Base-by-base conservation (phyloP, 23 red algal genomes). In the Gracilaria gracilis region DNA sequence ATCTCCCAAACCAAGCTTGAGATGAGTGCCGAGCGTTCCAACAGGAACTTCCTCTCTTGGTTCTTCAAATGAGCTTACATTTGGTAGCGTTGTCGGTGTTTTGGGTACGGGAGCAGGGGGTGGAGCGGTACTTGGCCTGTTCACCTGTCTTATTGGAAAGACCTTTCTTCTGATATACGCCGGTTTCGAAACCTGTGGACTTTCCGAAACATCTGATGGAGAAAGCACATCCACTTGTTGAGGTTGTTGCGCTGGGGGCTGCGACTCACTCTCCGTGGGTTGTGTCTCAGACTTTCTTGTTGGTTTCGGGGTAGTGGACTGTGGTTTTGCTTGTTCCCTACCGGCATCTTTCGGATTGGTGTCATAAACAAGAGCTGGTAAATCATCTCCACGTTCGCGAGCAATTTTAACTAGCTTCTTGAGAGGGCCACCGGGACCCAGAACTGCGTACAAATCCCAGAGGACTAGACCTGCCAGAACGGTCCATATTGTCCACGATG, bases 351-450 rank as follows among this genome's bases (percentile, higher is more conserved):
- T 50, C 19, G 95, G 95, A 67, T 93, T 87, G 24, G 95, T 98
- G 58, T 98, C 95, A 80, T 98, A 98, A 13, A 98, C 95, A 25
- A 98, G 81, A 36, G 95, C 89, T 1, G 95, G 95, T 32, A 98
- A 82, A 27, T 70, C 54, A 74, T 93, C 89, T n/a, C 73, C 88
- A 9, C 95, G 89, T 57, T 94, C 91, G 25, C 75, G 29, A 20
- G 91, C 95, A 28, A 89, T 66, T 25, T 90, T 80, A 11, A 98
- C 82, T 21, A 98, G 47, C 44, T 44, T 66, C 66, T 89, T 53
- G 34, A 98, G 88, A 25, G 95, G 95, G 4, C 95, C 95, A 33
- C 61, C 79, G 32, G 81, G 88, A 33, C 78, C 71, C 7, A 98
- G 70, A 0, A 98, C 95, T 34, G 95, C 95, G 49, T 84, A 98